phyloP scores from a whole-genome alignment of 1,139 yeast species.

The Debaryomyces udenii region DNA sequence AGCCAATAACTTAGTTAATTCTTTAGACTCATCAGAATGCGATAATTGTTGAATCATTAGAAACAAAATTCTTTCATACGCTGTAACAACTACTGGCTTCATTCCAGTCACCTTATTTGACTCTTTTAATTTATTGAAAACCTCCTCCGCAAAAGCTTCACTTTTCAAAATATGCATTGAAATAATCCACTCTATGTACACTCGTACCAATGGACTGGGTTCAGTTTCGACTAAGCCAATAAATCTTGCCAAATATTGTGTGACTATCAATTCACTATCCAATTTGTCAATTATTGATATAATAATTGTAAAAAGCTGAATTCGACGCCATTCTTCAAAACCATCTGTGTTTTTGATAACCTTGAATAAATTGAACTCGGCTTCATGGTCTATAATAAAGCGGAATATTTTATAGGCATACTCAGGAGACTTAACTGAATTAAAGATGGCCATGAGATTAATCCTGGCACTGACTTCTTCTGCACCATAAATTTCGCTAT shows the following conservation, averaged over 20 bases:
- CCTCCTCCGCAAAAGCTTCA: conserved; percentile 19
- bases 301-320: conserved; percentile 58
- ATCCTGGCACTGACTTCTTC: conserved; percentile 62
- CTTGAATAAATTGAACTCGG: conserved; percentile 43
- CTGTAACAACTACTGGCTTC: conserved; percentile 58
- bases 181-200: conserved; percentile 79
- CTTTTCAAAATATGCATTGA: conserved; percentile 38
- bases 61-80: conserved; percentile 63
- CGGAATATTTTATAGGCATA: conserved; percentile 47
- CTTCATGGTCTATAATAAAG: conserved; percentile 43
- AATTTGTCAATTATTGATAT: conserved; percentile 37
- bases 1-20: conserved; percentile 26
- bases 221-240: conserved; percentile 45
- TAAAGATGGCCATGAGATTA: conserved; percentile 48
- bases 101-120: conserved; percentile 19
- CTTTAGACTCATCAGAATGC: conserved; percentile 22
- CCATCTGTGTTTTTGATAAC: conserved; percentile 65
- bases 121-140: conserved; percentile 23
- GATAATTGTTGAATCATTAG: conserved; percentile 52
- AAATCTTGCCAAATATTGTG: conserved; percentile 24
- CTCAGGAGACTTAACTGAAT: conserved; percentile 29
- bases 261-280: conserved; percentile 16
- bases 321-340: conserved; percentile 66
- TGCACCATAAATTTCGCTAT: conserved; percentile 56
- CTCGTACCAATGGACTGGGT: conserved; percentile 75